Evolutionary conservation across 768 basidiomycete genomes (phyloP), one percentile per base, ranked within the genome.

Genomic region (Tephrocybe sp.): DNA sequence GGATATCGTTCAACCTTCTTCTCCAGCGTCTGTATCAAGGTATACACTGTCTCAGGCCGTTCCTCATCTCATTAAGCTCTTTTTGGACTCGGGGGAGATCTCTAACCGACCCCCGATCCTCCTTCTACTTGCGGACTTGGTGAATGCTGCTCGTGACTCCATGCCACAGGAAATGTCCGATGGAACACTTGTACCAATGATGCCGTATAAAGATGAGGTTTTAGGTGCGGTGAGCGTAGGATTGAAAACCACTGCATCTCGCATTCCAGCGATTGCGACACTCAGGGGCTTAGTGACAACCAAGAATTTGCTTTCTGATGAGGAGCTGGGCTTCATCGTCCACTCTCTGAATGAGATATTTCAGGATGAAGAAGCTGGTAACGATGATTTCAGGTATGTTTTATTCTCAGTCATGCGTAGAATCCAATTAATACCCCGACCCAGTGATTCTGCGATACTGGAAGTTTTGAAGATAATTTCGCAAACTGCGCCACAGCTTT

Each of bases 241-340:
- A 10, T 65, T 87, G 49, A 82, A 77, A 57, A 66, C 69, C 2
- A 41, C 76, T 5, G 62, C 78, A 2, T 77, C 83, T 5, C 73
- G 82, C 19, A 67, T 73, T 30, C 73, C 83, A 17, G 86, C 89
- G 0, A 68, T 97, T 14, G 74, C 78, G 5, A 85, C 83, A 6
- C 69, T 94, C 40, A 78, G 80, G 35, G 78, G 78, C 16, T 63
- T 97, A 57, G 76, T 85, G n/a, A 79, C 78, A 7, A 84, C 90
- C 1, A 70, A 75, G 6, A 66, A 66, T 0, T 76, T 93, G 39
- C 71, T 96, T 33, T 72, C 80, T 0, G 77, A 84, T 45, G 79
- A 85, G 16, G 95, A 99, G 63, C 66, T 91, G 10, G 81, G 83
- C 3, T 93, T 87, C 62, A 71, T 92, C 35, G 87, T 96, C 1